Evolutionary conservation across 768 basidiomycete species (phyloP), one percentile per base, ranked within the genome.

Genomic region (Mycena chlorophos): DNA sequence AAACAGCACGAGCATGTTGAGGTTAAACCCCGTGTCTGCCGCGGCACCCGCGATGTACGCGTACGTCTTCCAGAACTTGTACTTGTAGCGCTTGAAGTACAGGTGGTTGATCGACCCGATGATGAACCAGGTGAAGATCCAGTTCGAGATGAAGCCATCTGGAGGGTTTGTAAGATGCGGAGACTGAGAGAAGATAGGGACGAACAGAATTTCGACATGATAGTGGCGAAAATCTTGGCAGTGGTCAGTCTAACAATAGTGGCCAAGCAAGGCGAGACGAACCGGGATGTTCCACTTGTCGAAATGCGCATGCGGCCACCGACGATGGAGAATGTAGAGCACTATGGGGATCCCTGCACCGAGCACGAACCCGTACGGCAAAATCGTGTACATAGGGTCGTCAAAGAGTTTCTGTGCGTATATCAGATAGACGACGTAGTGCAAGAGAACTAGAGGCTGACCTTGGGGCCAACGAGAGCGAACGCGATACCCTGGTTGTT

Each of bases 401-500:
- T 55, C 57, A 40, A 67, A 65, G 2, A 67, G 55, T 46, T 61
- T 58, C 60, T 60, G 29, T 2, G 14, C 14, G n/a, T 25, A 19
- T 4, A 2, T 51, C 2, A 51, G 38, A 39, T 28, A 42, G 2
- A 25, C 2, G 3, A 17, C 31, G 19, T n/a, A 16, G 6, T 14
- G 10, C 28, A 12, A 3, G 2, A 12, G 10, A 45, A n/a, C 3
- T 17, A 2, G 16, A n/a, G n/a, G n/a, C 13, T 17, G 47, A 48
- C 58, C 57, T 60, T 58, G 0, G 66, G 66, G 10, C 66, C 66
- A 13, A 67, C 62, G 13, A 67, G 61, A 4, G 55, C 66, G 40
- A 67, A 67, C 0, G 66, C 49, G 13, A 67, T 67, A 23, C 64
- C 60, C 40, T 67, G 66, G 51, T 67, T 67, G 56, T 67, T 62